Evolutionary conservation across 2,329 filamentous ascomycete species (phyloP).

Genomic region (Didymella exigua): DNA sequence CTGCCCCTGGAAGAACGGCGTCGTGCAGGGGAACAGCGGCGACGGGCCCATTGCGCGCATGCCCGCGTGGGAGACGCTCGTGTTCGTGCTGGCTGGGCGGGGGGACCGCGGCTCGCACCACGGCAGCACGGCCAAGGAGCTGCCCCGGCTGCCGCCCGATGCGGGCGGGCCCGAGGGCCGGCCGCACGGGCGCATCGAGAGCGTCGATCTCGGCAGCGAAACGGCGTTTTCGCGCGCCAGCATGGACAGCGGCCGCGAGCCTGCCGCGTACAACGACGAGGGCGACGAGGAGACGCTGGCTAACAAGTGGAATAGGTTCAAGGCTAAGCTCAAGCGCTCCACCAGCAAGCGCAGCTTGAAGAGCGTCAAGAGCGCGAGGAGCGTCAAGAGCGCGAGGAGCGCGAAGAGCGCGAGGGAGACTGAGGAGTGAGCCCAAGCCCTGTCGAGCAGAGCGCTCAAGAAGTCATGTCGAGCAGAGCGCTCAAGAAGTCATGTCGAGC

Average conservation of each 20-base stretch:
- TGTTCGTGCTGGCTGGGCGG: conserved; percentile 37
- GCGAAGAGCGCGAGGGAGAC: not conserved
- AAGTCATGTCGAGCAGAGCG: too few relatives aligned
- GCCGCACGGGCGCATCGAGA: conserved; percentile 24
- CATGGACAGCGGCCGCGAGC: too few relatives aligned
- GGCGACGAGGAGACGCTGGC: not conserved
- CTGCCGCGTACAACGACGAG: too few relatives aligned
- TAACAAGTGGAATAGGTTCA: conserved; percentile 45
- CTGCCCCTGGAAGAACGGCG: conserved; percentile 49
- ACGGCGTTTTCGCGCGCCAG: conserved; percentile 19
- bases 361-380: conserved; percentile 37
- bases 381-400: not conserved
- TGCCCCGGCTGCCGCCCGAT: not conserved
- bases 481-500: too few relatives aligned
- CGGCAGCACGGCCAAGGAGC: not conserved
- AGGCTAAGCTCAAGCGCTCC: conserved; percentile 42
- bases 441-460: too few relatives aligned
- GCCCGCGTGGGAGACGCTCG: conserved; percentile 44
- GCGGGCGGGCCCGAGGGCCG: not conserved
- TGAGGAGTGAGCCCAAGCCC: too few relatives aligned
- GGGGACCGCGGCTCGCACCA: not conserved
- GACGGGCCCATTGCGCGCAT: conserved; percentile 42
- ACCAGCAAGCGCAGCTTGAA: conserved; percentile 45
- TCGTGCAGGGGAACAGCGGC: conserved; percentile 38
- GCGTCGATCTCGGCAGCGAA: conserved; percentile 35